Conservation (phyloP, 305 asterid genomes). For the Fraxinus sp. region DNA sequence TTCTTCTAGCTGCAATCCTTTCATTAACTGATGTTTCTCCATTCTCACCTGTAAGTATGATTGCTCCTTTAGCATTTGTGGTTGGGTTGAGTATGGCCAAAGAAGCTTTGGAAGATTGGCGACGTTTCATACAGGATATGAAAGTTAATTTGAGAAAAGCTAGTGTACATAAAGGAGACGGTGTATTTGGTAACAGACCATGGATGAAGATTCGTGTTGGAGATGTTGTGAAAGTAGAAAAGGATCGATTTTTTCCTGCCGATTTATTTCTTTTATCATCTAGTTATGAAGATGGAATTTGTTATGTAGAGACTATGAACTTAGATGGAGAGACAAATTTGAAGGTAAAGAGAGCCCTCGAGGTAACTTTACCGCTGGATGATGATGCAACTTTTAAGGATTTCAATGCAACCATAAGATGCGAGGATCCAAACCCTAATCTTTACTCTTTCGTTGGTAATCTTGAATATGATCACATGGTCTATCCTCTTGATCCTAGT, state of each 20-base stretch:
- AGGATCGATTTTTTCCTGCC: conserved; percentile 86
- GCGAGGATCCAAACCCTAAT: conserved; percentile 91
- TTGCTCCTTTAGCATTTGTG: conserved; percentile 76
- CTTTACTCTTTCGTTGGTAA: conserved; percentile 85
- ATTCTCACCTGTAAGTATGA: conserved; percentile 64
- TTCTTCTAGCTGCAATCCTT: conserved; percentile 67
- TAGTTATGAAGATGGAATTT: conserved; percentile 84
- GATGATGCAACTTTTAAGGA: conserved; percentile 57
- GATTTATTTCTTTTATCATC: conserved; percentile 85
- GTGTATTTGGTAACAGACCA: conserved; percentile 54
- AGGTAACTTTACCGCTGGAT: conserved; percentile 55
- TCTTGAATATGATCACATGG: conserved; percentile 60
- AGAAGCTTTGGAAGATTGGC: conserved; percentile 91
- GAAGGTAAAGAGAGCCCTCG: conserved; percentile 72
- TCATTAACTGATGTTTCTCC: conserved; percentile 73
- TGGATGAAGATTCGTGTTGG: conserved; percentile 92
- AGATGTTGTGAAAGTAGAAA: conserved; percentile 77
- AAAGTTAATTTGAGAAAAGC: conserved; percentile 63
- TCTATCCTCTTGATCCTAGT: conserved; percentile 69
- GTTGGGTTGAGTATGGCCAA: conserved; percentile 85
- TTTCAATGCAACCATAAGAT: conserved; percentile 57
- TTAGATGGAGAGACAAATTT: conserved; percentile 89
- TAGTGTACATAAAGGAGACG: conserved; percentile 50
- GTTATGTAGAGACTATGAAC: conserved; percentile 91
- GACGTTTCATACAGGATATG: conserved; percentile 79